Evolutionary conservation across 1,139 yeast species (phyloP).

Genomic region (Torulaspora pretoriensis): DNA sequence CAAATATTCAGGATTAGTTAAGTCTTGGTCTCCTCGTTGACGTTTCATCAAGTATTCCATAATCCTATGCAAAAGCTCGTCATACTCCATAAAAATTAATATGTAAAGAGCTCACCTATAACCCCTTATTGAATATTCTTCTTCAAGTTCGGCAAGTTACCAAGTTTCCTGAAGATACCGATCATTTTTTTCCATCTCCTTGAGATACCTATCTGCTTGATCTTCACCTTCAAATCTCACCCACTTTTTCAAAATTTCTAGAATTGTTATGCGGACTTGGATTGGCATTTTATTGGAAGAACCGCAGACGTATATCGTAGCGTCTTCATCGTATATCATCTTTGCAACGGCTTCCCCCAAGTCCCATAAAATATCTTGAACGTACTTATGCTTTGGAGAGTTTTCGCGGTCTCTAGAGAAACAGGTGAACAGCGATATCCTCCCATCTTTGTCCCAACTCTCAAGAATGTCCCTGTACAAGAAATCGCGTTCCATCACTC

Average conservation of each 20-base stretch:
- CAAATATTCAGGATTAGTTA: no score
- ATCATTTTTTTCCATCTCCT: conserved; percentile 59
- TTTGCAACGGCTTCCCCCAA: conserved; percentile 48
- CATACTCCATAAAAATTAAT: no score
- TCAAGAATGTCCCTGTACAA: conserved; percentile 58
- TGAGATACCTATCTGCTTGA: conserved; percentile 49
- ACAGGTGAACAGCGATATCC: conserved; percentile 47
- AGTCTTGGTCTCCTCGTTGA: no score
- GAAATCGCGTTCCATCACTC: conserved; percentile 63
- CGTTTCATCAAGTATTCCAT: no score
- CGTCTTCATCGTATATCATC: conserved; percentile 51
- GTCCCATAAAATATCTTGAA: conserved; percentile 64
- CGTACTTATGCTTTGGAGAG: conserved; percentile 49
- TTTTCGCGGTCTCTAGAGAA: conserved; percentile 57
- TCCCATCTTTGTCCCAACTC: conserved; percentile 34
- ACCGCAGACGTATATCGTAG: conserved; percentile 77
- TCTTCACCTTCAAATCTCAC: conserved; percentile 40
- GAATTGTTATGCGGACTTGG: conserved; percentile 74
- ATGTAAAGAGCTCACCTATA: no score
- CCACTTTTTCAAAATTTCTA: conserved; percentile 50
- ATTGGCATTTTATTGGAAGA: conserved; percentile 94
- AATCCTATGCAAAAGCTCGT: no score
- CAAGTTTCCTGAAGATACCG: conserved; percentile 90
- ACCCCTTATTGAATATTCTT: background rate
- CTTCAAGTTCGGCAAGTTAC: conserved; percentile 40